These are phyloP conservation scores for Phytophthora colocasiae DNA, from an alignment of 352 stramenopile species.

Conservation along the genomic window DNA sequence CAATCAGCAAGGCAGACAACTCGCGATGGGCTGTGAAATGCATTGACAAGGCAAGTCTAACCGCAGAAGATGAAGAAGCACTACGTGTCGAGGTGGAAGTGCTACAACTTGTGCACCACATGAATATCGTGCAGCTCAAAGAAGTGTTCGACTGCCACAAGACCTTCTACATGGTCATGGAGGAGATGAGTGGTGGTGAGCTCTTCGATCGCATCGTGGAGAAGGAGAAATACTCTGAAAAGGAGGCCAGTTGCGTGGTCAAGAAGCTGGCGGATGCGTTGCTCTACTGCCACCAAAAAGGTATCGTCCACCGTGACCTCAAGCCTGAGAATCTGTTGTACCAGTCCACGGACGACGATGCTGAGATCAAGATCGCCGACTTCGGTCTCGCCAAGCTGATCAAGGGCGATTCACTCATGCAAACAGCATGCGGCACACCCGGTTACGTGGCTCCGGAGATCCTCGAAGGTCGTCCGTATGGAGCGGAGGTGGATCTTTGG, in stretches of 20 bases:
- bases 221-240: conserved; percentile 93
- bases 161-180: conserved; percentile 94
- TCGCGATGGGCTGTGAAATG: conserved; percentile 86
- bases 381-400: conserved; percentile 93
- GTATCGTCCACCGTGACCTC: conserved; percentile 93
- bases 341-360: conserved; percentile 83
- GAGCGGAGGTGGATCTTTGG: conserved; percentile 95
- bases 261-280: conserved; percentile 87
- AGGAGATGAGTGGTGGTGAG: conserved; percentile 91
- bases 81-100: conserved; percentile 87
- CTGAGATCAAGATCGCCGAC: conserved; percentile 95
- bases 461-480: conserved; percentile 93
- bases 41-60: conserved; percentile 84
- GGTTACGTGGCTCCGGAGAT: conserved; percentile 98
- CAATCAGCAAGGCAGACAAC: conserved; percentile 79
- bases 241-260: conserved; percentile 86
- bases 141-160: conserved; percentile 91
- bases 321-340: conserved; percentile 93
- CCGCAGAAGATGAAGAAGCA: conserved; percentile 82
- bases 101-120: conserved; percentile 82
- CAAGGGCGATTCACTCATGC: conserved; percentile 93
- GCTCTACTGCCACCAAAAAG: conserved; percentile 87
- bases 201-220: conserved; percentile 94
- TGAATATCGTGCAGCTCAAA: conserved; percentile 89
- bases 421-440: conserved; percentile 95